Evolutionary conservation across 192 early-diverging fungal genomes (phyloP), one percentile per base, ranked within the genome.

Genomic region (Coemansia sp.): DNA sequence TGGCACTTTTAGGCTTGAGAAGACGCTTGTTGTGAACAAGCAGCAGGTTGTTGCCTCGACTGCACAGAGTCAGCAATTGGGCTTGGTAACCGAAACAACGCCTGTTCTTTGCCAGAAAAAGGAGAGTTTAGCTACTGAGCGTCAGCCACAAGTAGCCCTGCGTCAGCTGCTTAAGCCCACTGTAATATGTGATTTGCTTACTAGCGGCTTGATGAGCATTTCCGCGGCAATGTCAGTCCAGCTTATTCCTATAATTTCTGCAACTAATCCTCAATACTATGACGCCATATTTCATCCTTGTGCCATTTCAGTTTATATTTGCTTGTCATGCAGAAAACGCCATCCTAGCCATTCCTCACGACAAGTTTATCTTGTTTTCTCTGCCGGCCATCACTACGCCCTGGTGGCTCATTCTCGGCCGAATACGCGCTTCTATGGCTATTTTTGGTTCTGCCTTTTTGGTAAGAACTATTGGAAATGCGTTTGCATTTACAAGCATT

Each of bases 1-100:
- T n/a, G n/a, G n/a, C n/a, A n/a, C n/a, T n/a, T n/a, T n/a, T n/a
- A n/a, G n/a, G n/a, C n/a, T n/a, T n/a, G 74, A 90, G 23, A 88
- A 91, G 57, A 86, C 90, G 6, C 51, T 83, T 55, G 64, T 64
- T 13, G 62, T 36, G 60, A 47, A 28, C 6, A 34, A 10, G n/a
- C 5, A 19, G 32, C 20, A 46, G 18, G 1, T 46, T 49, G 4
- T 13, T 58, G 10, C 23, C 24, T 6, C 29, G 25, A 28, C 48
- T 18, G n/a, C n/a, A n/a, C n/a, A n/a, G n/a, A n/a, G n/a, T n/a
- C n/a, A n/a, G n/a, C n/a, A n/a, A n/a, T n/a, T n/a, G n/a, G n/a
- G n/a, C n/a, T n/a, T n/a, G n/a, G n/a, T n/a, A n/a, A n/a, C n/a
- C n/a, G 49, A 28, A 14, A 36, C 47, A 39, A 13, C 25, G 25